Evolutionary conservation across 2,329 filamentous ascomycete species (phyloP), one percentile per base, ranked within the genome.

Genomic region (Beauveria bassiana): DNA sequence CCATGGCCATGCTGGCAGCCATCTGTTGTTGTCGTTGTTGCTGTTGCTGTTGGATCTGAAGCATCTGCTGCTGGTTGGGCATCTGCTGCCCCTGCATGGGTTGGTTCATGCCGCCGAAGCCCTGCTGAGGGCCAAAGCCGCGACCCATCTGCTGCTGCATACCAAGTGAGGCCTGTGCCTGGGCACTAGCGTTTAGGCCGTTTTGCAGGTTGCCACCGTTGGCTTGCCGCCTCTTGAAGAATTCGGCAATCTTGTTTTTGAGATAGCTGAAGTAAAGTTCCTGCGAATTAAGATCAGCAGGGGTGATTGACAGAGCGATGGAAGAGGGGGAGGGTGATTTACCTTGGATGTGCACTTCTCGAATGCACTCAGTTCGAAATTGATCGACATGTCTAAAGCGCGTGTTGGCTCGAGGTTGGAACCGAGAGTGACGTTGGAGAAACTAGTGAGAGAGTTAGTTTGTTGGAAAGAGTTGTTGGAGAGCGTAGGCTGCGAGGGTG

Each of bases 91-190:
- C 46, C 18, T 31, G 60, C 53, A 61, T 61, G 50, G 26, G 28
- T 62, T 84, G 83, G 42, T 45, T 45, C 58, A 86, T 75, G 53
- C 81, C 79, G 64, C 83, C 83, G 62, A 86, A 86, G 1, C 77
- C 78, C 66, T 79, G 82, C 63, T 81, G 83, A 74, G 72, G 7
- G 81, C 0, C 71, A 81, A 50, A 78, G 14, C 77, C 77, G 42
- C 82, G 77, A 45, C 77, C 76, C 74, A 84, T 79, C 64, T 81
- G 78, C 64, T 81, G 78, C 63, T 80, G 79, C 74, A 83, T 78
- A 62, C 77, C 81, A 75, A 84, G 78, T 74, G 84, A 75, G 59
- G 81, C 74, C 16, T 58, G 57, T 1, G 72, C 72, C 43, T 74
- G 75, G 1, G 69, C 77, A 68, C 71, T 78, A 59, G 70, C 78